phyloP scores from a whole-genome alignment of 1,139 yeast genomes.

The Pichia sp. region DNA sequence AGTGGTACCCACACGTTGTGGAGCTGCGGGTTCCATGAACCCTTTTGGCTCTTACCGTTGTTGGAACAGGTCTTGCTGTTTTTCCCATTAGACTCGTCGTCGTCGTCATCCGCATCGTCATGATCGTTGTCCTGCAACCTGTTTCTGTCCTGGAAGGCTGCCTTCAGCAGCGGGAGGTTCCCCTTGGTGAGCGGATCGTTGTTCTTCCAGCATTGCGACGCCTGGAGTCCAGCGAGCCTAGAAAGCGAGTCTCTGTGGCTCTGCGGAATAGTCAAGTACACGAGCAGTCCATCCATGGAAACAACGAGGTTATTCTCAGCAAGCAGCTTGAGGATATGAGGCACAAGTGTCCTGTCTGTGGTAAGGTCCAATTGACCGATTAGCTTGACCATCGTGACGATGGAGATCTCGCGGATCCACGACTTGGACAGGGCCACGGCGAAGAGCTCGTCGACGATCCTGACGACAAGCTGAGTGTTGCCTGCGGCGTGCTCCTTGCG shows the following conservation, averaged over 20 bases:
- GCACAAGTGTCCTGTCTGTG: slow-evolving; percentile 17
- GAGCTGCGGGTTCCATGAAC: slow-evolving; percentile 72
- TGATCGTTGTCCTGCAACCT: slow-evolving; percentile 24
- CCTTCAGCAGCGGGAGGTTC: slow-evolving; percentile 56
- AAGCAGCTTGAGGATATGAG: slow-evolving; percentile 33
- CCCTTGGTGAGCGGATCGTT: slow-evolving; percentile 71
- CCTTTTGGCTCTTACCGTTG: slow-evolving; percentile 43
- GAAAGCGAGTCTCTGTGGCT: slow-evolving; percentile 33
- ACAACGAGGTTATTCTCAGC: slow-evolving; percentile 54
- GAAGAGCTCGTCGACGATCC: slow-evolving; percentile 40
- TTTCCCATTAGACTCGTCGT: slow-evolving; percentile 19
- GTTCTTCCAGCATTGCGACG: slow-evolving; percentile 52
- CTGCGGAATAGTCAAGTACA: slow-evolving; percentile 52
- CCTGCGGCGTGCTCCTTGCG: not conserved
- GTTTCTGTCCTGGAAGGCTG: slow-evolving; percentile 58
- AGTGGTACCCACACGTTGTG: slow-evolving; percentile 85
- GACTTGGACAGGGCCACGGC: slow-evolving; percentile 62
- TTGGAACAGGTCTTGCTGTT: not conserved
- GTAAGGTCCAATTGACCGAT: slow-evolving; percentile 16
- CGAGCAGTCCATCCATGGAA: slow-evolving; percentile 77
- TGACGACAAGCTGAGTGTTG: slow-evolving; percentile 29
- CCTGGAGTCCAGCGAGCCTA: slow-evolving; percentile 31
- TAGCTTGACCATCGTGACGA: slow-evolving; percentile 62
- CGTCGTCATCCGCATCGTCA: slow-evolving; percentile 32
- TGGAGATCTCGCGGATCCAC: slow-evolving; percentile 83